Evolutionary conservation across 805 yeast species (phyloP).

Genomic region (Sugiyamaella marilandica): DNA sequence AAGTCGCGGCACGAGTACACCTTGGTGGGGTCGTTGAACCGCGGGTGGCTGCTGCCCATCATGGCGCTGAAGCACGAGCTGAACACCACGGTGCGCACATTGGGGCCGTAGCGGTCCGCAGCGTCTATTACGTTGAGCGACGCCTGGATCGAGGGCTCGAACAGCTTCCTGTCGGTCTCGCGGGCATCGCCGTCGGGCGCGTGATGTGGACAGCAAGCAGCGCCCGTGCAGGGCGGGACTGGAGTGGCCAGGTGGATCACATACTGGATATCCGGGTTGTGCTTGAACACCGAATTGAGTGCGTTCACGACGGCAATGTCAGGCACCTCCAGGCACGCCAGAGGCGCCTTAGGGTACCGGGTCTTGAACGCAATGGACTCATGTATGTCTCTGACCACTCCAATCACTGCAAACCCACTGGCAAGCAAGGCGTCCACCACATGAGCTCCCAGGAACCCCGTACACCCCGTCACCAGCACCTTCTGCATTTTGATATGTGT

Average conservation of each 20-base stretch:
- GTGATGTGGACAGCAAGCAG: slow-evolving; percentile 2
- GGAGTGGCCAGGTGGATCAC: slow-evolving; percentile 64
- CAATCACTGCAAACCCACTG: slow-evolving; percentile 41
- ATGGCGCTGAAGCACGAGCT: slow-evolving; percentile 53
- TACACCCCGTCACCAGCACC: slow-evolving; percentile 47
- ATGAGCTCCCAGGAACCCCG: slow-evolving; percentile 48
- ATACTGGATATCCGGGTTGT: slow-evolving; percentile 45
- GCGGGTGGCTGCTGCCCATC: slow-evolving; percentile 34
- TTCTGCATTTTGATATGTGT: slow-evolving; percentile 6
- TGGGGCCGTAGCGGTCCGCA: slow-evolving; percentile 37
- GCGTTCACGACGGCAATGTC: slow-evolving; percentile 38
- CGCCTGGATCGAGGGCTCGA: slow-evolving; percentile 54
- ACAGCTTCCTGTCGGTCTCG: slow-evolving; percentile 44
- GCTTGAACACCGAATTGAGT: slow-evolving; percentile 40
- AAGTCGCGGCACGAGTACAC: slow-evolving; percentile 44
- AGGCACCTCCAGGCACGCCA: slow-evolving; percentile 43
- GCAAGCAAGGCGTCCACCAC: slow-evolving; percentile 36
- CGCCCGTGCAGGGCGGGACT: slow-evolving; percentile 33
- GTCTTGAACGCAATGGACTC: slow-evolving; percentile 35
- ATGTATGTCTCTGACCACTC: slow-evolving; percentile 41
- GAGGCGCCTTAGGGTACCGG: slow-evolving; percentile 32
- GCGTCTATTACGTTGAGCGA: slow-evolving; percentile 50
- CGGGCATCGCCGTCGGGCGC: slow-evolving; percentile 19
- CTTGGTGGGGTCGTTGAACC: slow-evolving; percentile 34
- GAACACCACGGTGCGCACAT: slow-evolving; percentile 45